Conservation (phyloP, 2,329 filamentous ascomycete genomes). For the Thelonectria discophora region DNA sequence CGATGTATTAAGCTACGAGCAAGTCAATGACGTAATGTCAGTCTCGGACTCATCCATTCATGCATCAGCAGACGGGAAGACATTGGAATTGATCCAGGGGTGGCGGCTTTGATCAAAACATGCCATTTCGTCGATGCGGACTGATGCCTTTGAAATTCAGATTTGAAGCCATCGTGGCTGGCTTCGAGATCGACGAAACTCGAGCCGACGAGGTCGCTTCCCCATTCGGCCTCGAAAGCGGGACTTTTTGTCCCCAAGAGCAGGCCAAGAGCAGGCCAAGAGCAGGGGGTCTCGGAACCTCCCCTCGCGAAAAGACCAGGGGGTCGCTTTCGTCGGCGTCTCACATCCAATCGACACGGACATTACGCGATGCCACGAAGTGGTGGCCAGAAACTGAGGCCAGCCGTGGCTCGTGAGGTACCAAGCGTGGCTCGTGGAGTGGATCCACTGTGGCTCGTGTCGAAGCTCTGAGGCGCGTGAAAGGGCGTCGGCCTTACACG, state of each 20-base stretch:
- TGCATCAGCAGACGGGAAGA: not conserved
- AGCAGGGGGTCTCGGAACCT: too few relatives aligned
- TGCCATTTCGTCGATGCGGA: conserved; percentile 26
- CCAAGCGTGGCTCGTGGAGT: too few relatives aligned
- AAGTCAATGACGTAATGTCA: conserved; percentile 39
- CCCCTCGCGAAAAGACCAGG: not conserved
- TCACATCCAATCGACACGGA: conserved; percentile 31
- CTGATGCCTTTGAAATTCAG: conserved; percentile 26
- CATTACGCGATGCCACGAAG: conserved; percentile 8
- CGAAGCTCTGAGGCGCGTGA: conserved; percentile 20
- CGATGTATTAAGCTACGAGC: conserved; percentile 1
- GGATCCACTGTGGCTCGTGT: conserved; percentile 21
- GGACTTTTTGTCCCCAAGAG: too few relatives aligned
- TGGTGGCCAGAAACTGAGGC: not conserved
- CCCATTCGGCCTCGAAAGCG: conserved; percentile 24
- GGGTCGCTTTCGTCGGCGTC: not conserved
- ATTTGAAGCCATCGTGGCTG: conserved; percentile 20
- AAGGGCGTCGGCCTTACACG: conserved; percentile 35
- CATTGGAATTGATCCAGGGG: conserved; percentile 2
- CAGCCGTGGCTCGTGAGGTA: conserved; percentile 1
- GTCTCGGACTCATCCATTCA: conserved; percentile 13
- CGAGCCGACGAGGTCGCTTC: conserved; percentile 26
- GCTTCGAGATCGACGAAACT: conserved; percentile 24
- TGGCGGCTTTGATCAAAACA: conserved; percentile 1
- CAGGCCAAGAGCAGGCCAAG: too few relatives aligned